These are phyloP conservation scores for Dendrothele bispora DNA, from an alignment of 768 basidiomycete species.

Conservation along the genomic window DNA sequence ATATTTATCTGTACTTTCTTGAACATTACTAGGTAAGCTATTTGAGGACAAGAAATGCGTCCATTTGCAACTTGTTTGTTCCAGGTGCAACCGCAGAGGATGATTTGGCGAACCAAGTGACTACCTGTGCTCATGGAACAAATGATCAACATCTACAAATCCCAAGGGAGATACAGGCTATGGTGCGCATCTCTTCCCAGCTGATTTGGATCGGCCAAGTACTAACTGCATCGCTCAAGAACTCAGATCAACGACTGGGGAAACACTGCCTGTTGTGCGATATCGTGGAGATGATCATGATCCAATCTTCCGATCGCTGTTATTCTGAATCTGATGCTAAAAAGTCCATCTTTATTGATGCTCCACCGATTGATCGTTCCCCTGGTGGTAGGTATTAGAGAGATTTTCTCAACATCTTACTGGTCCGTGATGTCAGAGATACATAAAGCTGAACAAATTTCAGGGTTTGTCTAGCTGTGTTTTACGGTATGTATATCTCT, in stretches of 20 bases:
- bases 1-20: no score
- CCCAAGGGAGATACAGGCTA: no score
- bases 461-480: no score
- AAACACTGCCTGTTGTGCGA: slow-evolving; percentile 27
- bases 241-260: slow-evolving; percentile 41
- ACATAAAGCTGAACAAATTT: slow-evolving; percentile 26
- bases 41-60: no score
- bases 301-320: slow-evolving; percentile 25
- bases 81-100: slow-evolving; percentile 23
- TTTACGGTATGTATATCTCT: no score
- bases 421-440: slow-evolving; percentile 29
- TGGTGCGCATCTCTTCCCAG: no score
- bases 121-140: slow-evolving; percentile 10
- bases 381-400: slow-evolving; percentile 27
- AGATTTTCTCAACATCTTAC: no score
- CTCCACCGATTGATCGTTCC: slow-evolving; percentile 36
- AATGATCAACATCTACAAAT: background rate
- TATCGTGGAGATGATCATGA: slow-evolving; percentile 24
- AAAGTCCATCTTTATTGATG: slow-evolving; percentile 36
- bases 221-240: background rate
- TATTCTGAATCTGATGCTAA: slow-evolving; percentile 31
- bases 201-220: no score
- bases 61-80: slow-evolving; percentile 16
- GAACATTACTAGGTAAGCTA: no score
- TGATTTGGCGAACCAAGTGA: slow-evolving; percentile 15